These are phyloP conservation scores for Fomitopsis serialis DNA, from an alignment of 768 basidiomycete genomes.

Conservation along the genomic window DNA sequence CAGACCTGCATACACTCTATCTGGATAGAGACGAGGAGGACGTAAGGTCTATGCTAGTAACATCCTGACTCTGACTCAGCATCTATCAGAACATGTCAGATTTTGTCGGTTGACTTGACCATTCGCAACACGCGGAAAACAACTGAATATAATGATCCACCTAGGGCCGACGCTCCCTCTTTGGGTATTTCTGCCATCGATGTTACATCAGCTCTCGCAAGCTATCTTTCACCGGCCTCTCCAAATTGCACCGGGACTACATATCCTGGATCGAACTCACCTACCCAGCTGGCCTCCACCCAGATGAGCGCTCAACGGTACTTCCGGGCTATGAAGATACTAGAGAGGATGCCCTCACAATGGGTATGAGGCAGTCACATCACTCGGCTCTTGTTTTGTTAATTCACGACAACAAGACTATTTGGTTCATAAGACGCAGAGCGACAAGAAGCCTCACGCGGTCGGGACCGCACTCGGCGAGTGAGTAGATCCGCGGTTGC, in stretches of 20 bases:
- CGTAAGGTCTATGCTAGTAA: conserved; percentile 20
- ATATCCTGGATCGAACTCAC: conserved; percentile 35
- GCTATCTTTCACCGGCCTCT: conserved; percentile 68
- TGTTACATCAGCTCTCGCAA: conserved; percentile 73
- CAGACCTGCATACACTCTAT: neutral
- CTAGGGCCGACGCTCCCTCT: conserved; percentile 69
- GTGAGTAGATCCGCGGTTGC: conserved; percentile 36
- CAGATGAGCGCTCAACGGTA: neutral
- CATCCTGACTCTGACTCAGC: neutral
- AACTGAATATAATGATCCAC: neutral
- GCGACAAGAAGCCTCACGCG: conserved; percentile 64
- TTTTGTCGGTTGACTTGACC: conserved; percentile 10
- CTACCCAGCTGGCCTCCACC: neutral
- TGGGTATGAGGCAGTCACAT: conserved; percentile 30
- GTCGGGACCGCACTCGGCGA: conserved; percentile 52
- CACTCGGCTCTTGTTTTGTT: neutral
- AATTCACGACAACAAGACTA: conserved; percentile 24
- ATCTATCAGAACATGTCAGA: neutral
- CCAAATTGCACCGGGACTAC: conserved; percentile 63
- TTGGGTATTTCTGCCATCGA: conserved; percentile 78
- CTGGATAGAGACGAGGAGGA: conserved; percentile 54
- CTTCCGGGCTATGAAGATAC: conserved; percentile 10
- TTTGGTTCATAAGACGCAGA: conserved; percentile 55
- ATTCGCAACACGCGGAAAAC: neutral
- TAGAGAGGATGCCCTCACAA: conserved; percentile 46